Evolutionary conservation across 2,329 filamentous ascomycete genomes (phyloP).

Genomic region (Trichocomaceae sp.): DNA sequence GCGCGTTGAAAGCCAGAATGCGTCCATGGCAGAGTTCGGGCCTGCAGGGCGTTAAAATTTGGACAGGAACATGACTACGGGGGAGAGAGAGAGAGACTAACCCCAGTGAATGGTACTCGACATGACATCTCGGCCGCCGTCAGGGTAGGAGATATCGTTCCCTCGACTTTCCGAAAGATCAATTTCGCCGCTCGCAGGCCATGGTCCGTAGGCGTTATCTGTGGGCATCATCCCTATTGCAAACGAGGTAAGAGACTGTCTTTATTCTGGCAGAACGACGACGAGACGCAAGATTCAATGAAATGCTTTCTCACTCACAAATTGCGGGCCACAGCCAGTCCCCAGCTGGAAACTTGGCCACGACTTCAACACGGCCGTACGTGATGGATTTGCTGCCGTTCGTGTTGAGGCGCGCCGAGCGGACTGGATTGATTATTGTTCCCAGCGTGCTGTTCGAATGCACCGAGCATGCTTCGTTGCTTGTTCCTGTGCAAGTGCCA

Average conservation of each 20-base stretch:
- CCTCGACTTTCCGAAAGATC: conserved; percentile 49
- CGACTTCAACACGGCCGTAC: conserved; percentile 50
- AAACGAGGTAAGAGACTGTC: neutral
- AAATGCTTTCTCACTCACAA: no score
- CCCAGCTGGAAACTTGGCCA: conserved; percentile 47
- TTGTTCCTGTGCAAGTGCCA: conserved; percentile 39
- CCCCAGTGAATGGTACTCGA: conserved; percentile 25
- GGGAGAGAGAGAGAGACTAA: conserved; percentile 35
- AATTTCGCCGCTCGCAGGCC: conserved; percentile 50
- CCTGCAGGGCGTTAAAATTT: conserved; percentile 10
- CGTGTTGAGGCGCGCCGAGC: conserved; percentile 46
- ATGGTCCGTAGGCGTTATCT: conserved; percentile 43
- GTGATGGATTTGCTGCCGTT: conserved; percentile 42
- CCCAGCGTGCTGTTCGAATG: conserved; percentile 40
- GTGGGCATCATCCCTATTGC: conserved; percentile 45
- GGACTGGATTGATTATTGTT: conserved; percentile 45
- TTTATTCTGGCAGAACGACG: neutral
- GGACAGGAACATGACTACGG: conserved; percentile 25
- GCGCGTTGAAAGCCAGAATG: conserved; percentile 23
- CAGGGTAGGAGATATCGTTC: conserved; percentile 28
- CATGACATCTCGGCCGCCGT: conserved; percentile 13
- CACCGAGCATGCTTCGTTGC: conserved; percentile 32
- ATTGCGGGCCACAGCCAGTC: conserved; percentile 52
- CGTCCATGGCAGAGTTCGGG: conserved; percentile 16
- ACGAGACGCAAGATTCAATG: neutral